These are phyloP conservation scores for Trichoderma harzianum DNA, from an alignment of 2,329 filamentous ascomycete species.

Conservation along the genomic window DNA sequence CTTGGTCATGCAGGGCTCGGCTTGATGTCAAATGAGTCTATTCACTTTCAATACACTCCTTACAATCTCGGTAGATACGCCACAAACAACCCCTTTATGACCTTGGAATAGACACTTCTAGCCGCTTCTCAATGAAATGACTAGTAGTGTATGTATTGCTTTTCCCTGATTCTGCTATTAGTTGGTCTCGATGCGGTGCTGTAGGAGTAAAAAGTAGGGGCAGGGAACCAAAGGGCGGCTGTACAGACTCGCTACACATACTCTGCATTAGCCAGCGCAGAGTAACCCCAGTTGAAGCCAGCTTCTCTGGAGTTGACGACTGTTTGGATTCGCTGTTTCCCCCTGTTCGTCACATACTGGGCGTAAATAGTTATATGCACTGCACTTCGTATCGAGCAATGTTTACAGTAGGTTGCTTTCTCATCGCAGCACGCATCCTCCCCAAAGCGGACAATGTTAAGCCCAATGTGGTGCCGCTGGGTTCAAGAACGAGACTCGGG, in stretches of 20 bases:
- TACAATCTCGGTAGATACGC: conserved; percentile 2
- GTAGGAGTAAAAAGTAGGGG: neutral
- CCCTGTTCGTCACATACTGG: neutral
- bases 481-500: neutral
- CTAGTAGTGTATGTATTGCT: neutral
- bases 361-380: neutral
- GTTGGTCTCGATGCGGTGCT: neutral
- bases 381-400: conserved; percentile 4
- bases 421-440: neutral
- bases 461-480: neutral
- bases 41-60: neutral
- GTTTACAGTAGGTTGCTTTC: neutral
- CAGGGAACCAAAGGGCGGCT: neutral
- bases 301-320: neutral
- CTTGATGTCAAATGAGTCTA: neutral
- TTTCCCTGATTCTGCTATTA: neutral
- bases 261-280: conserved; percentile 6
- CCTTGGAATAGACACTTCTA: neutral
- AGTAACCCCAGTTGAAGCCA: neutral
- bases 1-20: neutral
- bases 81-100: neutral
- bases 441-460: neutral
- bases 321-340: neutral
- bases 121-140: neutral
- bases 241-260: neutral